A percentile compares a stretch with the other conserved stretches of the same genome.
These are phyloP conservation scores for Suaeda aralocaspica DNA, from an alignment of 148 eudicot genomes.

Conservation along the genomic window DNA sequence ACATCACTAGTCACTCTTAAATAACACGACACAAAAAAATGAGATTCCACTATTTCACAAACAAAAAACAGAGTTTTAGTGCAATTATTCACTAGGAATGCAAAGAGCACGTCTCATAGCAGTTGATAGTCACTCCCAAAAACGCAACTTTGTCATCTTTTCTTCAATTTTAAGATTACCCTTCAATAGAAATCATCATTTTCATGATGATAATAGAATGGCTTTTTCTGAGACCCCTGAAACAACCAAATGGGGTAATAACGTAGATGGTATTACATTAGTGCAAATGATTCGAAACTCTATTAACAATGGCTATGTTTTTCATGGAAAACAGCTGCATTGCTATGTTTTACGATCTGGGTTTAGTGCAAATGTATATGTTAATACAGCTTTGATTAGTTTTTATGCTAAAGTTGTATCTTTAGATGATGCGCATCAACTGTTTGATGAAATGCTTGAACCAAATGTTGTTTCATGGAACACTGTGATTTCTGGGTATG, in stretches of 20 bases:
- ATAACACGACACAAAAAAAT: too few species aligned
- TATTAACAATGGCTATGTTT: conserved; percentile 28
- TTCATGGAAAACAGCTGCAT: conserved; percentile 58
- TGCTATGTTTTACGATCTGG: conserved; percentile 43
- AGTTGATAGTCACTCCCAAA: conserved; percentile 8
- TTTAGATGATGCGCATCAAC: conserved; percentile 40
- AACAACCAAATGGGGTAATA: neutral
- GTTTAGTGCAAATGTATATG: conserved; percentile 39
- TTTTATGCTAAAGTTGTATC: conserved; percentile 50
- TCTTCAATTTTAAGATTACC: neutral
- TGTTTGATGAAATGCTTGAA: conserved; percentile 71
- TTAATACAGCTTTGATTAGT: conserved; percentile 49
- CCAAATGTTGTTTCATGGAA: conserved; percentile 74
- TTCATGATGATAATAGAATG: neutral
- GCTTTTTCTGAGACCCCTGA: neutral
- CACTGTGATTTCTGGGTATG: conserved; percentile 72
- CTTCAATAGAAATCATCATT: neutral
- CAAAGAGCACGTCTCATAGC: conserved; percentile 9
- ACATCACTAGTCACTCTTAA: too few species aligned
- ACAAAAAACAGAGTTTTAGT: neutral
- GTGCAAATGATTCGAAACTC: conserved; percentile 48
- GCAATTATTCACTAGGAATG: neutral
- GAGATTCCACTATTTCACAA: too few species aligned
- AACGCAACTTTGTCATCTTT: neutral
- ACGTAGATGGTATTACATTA: conserved; percentile 37